phyloP scores from a whole-genome alignment of 1,139 yeast species.

The Blastobotrys petasosporus region DNA sequence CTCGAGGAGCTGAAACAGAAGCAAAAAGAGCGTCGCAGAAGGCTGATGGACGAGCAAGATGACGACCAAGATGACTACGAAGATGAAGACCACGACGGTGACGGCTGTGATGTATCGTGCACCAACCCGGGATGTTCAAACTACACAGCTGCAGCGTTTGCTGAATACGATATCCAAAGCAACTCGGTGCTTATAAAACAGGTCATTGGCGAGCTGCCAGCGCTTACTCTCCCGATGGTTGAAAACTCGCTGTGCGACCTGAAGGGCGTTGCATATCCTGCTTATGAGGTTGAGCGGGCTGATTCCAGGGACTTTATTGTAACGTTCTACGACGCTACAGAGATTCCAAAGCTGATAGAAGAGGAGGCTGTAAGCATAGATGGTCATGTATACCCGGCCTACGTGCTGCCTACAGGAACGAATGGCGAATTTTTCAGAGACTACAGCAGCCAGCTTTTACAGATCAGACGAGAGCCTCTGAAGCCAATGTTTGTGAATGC shows the following conservation, averaged over 20 bases:
- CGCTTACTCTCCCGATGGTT: constrained; percentile 9
- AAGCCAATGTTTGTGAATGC: too few relatives aligned
- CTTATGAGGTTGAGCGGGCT: constrained; percentile 10
- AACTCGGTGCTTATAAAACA: constrained; percentile 17
- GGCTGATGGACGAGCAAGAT: constrained; percentile 14
- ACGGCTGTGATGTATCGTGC: constrained; percentile 13
- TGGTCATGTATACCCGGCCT: constrained; percentile 11
- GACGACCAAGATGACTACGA: constrained; percentile 14
- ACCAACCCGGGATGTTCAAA: constrained; percentile 19
- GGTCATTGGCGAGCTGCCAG: constrained; percentile 5
- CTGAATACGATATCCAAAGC: constrained; percentile 15
- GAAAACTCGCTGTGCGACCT: constrained; percentile 8
- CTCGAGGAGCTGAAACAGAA: constrained; percentile 15
- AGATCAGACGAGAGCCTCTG: neutral
- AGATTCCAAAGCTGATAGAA: constrained; percentile 11
- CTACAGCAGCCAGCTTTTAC: constrained; percentile 4
- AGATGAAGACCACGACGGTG: constrained; percentile 5
- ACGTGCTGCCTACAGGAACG: constrained; percentile 15
- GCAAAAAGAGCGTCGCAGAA: constrained; percentile 17
- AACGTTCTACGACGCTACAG: constrained; percentile 7
- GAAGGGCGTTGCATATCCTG: constrained; percentile 8
- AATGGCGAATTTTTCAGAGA: constrained; percentile 15
- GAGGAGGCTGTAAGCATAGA: constrained; percentile 12
- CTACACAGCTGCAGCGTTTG: constrained; percentile 13
- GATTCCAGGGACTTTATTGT: constrained; percentile 13